These are phyloP conservation scores for Globisporangium okanoganense DNA, from an alignment of 352 stramenopile genomes.

Conservation along the genomic window DNA sequence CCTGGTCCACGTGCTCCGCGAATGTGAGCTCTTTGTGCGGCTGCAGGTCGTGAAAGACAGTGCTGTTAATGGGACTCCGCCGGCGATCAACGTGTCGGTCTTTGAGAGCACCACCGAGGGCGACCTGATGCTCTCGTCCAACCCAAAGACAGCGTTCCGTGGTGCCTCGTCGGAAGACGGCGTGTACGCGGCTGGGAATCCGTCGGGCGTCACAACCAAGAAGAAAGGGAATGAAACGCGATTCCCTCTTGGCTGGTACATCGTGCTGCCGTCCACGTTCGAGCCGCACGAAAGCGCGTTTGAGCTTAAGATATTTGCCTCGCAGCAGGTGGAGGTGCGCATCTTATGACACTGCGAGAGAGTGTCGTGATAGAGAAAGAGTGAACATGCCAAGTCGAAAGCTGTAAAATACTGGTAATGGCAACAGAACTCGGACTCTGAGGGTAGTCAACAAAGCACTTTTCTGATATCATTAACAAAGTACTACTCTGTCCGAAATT, in stretches of 20 bases:
- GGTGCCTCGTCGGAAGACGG: conserved; percentile 50
- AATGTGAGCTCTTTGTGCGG: conserved; percentile 53
- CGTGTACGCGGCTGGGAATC: conserved; percentile 49
- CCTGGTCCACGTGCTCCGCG: conserved; percentile 49
- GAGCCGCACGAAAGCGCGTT: conserved; percentile 54
- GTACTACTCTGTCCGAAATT: no score
- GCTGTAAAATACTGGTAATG: no score
- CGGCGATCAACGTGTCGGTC: conserved; percentile 72
- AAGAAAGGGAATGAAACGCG: conserved; percentile 6
- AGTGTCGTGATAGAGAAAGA: no score
- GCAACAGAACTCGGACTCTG: no score
- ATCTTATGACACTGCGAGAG: conserved; percentile 17
- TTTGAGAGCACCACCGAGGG: conserved; percentile 60
- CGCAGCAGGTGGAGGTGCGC: conserved; percentile 33
- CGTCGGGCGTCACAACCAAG: conserved; percentile 49
- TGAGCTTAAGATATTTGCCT: conserved; percentile 57
- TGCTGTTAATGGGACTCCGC: conserved; percentile 3
- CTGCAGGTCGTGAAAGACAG: conserved; percentile 30
- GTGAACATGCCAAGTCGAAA: no score
- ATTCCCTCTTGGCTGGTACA: conserved; percentile 58
- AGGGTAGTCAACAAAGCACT: no score
- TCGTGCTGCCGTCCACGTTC: conserved; percentile 74
- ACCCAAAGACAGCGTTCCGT: conserved; percentile 46
- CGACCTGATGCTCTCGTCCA: conserved; percentile 56
- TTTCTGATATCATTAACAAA: no score